Evolutionary conservation across 176 grass and related monocot species (phyloP).

Genomic region (barley (Hordeum vulgare)): DNA sequence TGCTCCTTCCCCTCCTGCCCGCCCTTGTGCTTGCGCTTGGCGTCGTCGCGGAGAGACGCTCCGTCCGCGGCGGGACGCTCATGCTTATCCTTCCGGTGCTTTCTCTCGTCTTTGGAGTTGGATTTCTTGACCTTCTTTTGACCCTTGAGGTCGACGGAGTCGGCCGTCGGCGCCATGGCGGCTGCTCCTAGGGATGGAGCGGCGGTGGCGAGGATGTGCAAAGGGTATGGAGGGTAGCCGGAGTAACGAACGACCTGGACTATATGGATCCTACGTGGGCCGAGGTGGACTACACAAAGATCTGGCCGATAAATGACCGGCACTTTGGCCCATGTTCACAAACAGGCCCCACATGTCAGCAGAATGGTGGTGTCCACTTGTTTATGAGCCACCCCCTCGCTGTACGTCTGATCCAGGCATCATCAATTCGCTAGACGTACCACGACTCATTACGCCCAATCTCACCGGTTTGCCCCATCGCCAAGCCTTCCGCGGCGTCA

Average conservation of each 20-base stretch:
- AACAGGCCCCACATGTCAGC: neutral
- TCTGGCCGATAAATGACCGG: neutral
- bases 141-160: neutral
- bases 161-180: slow-evolving; percentile 36
- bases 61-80: neutral
- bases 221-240: neutral
- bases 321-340: neutral
- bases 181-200: neutral
- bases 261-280: neutral
- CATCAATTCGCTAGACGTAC: slow-evolving; percentile 6
- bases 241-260: neutral
- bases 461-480: neutral
- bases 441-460: slow-evolving; percentile 20
- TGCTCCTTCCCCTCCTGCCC: slow-evolving; percentile 23
- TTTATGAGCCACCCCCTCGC: slow-evolving; percentile 6
- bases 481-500: slow-evolving; percentile 21
- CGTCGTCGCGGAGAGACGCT: neutral
- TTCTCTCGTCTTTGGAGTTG: slow-evolving; percentile 21
- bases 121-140: slow-evolving; percentile 24
- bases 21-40: slow-evolving; percentile 37
- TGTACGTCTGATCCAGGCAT: neutral
- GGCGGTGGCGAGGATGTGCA: neutral
- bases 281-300: neutral
- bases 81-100: slow-evolving; percentile 13
- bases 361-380: neutral